Base-by-base conservation (phyloP, 2,329 filamentous ascomycete genomes). In the Apiospora kogelbergensis region DNA sequence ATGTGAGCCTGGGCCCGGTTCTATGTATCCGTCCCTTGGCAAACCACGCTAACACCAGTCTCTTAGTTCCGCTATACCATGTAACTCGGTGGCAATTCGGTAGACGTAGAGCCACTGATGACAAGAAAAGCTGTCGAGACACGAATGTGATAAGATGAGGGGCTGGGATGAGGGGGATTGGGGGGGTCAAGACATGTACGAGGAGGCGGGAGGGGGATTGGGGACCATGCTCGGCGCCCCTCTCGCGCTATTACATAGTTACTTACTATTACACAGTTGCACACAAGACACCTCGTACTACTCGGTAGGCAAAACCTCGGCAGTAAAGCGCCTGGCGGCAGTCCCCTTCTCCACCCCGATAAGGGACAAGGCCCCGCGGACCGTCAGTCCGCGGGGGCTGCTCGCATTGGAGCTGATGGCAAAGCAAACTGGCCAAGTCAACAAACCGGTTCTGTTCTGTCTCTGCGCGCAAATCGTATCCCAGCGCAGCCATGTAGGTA, bases 1-100 rank as follows among this genome's bases (percentile, higher is more conserved):
- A 81, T 67, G 78, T 81, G 65, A 77, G 76, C 71, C 44, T n/a
- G 6, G 9, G 33, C 20, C 6, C 5, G 7, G 2, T 57, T 30
- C 15, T 2, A 10, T 4, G 3, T 24, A 1, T 24, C 22, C 5
- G n/a, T n/a, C 17, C 17, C 11, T 7, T 5, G 15, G 20, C n/a
- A n/a, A n/a, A 6, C 53, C n/a, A 42, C 10, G 30, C 53, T 60
- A 60, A 60, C 26, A 65, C 2, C 0, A 6, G 11, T 22, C 10
- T 37, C 7, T 6, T 6, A 70, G 68, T 70, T 70, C 26, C 68
- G 63, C 15, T 70, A 70, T 30, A 70, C 68, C 7, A 57, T 70
- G 68, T 70, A 60, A 9, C 6, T 37, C 9, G 6, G 9, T 22
- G 30, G 2, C 17, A 20, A 4, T 9, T 4, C 9, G 3, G 2